Percentiles rank a stretch among this genome's conserved stretches.
phyloP scores from a whole-genome alignment of 2,329 filamentous ascomycete species.

The Penicillium sp. region DNA sequence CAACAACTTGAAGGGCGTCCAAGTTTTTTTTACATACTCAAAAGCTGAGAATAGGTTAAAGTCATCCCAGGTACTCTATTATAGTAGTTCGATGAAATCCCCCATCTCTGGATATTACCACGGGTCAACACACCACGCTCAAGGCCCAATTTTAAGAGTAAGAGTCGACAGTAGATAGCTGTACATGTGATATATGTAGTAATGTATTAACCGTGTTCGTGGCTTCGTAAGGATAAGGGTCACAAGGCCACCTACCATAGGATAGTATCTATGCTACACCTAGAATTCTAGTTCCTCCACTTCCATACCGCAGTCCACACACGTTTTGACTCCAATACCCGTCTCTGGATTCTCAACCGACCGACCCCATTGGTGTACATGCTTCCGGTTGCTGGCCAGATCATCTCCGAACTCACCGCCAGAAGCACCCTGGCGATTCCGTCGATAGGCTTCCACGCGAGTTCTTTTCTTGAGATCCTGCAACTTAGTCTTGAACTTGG shows the following conservation, averaged over 20 bases:
- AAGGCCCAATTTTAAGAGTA: too few species aligned
- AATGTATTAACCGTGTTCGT: background rate
- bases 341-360: slow-evolving; percentile 62
- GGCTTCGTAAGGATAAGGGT: slow-evolving; percentile 5
- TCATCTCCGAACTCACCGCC: slow-evolving; percentile 74
- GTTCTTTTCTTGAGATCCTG: slow-evolving; percentile 92
- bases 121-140: too few species aligned
- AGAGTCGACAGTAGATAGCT: too few species aligned
- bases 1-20: too few species aligned
- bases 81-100: too few species aligned
- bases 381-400: slow-evolving; percentile 68
- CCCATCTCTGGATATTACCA: too few species aligned
- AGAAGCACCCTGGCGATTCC: slow-evolving; percentile 61
- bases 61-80: too few species aligned
- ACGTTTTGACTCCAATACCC: slow-evolving; percentile 69
- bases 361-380: slow-evolving; percentile 85
- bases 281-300: slow-evolving; percentile 68
- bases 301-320: slow-evolving; percentile 69
- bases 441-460: slow-evolving; percentile 82
- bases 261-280: slow-evolving; percentile 3
- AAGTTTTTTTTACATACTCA: too few species aligned
- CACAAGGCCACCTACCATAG: too few species aligned
- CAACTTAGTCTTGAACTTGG: slow-evolving; percentile 88
- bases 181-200: too few species aligned
- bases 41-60: too few species aligned